Percentiles rank a stretch among this genome's conserved stretches.
These are phyloP conservation scores for Mucor saturninus DNA, from an alignment of 371 early-diverging fungal species.

Conservation along the genomic window DNA sequence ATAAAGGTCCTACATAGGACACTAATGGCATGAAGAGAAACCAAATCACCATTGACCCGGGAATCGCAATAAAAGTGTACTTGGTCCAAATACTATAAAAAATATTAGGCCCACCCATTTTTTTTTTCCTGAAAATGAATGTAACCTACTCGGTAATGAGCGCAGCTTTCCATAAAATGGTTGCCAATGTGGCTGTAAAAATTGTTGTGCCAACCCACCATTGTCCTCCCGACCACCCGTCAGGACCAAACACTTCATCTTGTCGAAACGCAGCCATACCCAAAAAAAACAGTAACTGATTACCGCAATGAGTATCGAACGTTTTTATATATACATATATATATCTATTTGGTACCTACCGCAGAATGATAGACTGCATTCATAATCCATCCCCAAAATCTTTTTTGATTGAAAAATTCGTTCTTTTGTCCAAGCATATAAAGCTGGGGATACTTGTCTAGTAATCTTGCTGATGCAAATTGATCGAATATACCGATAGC, in stretches of 20 bases:
- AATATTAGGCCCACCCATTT: neutral
- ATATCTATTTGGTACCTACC: constrained; percentile 24
- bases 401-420: constrained; percentile 88
- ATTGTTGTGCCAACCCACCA: constrained; percentile 78
- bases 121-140: neutral
- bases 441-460: constrained; percentile 96
- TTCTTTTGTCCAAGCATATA: constrained; percentile 90
- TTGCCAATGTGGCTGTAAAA: constrained; percentile 73
- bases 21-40: constrained; percentile 81
- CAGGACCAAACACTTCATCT: constrained; percentile 26
- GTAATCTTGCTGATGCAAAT: constrained; percentile 84
- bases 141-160: constrained; percentile 67
- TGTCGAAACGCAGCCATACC: constrained; percentile 31
- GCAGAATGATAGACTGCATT: constrained; percentile 93
- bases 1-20: constrained; percentile 69
- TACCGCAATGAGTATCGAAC: neutral
- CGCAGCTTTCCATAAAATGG: constrained; percentile 81
- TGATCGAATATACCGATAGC: constrained; percentile 94
- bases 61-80: constrained; percentile 75
- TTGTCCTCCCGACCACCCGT: constrained; percentile 67
- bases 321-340: neutral
- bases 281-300: constrained; percentile 32
- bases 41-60: constrained; percentile 84
- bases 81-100: constrained; percentile 71
- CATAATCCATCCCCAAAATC: constrained; percentile 93